These are phyloP conservation scores for Neurospora hispaniola DNA, from an alignment of 495 filamentous ascomycete genomes.

Conservation along the genomic window DNA sequence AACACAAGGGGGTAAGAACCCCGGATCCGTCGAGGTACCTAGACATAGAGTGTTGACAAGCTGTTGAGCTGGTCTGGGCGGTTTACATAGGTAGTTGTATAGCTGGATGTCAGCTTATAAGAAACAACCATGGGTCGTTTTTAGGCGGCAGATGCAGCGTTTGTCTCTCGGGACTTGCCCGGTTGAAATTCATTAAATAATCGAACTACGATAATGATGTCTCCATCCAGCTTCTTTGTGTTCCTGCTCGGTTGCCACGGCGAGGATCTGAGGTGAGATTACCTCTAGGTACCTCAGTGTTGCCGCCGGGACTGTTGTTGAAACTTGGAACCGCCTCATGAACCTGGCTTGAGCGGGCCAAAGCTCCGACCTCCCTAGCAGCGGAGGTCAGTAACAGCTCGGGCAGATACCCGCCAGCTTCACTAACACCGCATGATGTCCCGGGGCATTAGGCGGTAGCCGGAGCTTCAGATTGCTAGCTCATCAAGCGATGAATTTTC, in stretches of 20 bases:
- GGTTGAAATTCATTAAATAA: neutral
- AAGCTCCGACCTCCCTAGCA: neutral
- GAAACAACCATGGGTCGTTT: neutral
- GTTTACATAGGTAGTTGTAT: neutral
- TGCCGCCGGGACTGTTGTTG: neutral
- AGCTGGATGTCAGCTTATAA: neutral
- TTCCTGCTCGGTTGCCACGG: neutral
- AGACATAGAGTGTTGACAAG: neutral
- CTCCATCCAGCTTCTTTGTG: neutral
- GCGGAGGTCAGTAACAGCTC: neutral
- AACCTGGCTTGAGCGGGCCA: neutral
- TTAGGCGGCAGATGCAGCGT: neutral
- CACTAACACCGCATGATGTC: neutral
- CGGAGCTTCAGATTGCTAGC: neutral
- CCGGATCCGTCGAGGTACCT: neutral
- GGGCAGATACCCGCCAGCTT: neutral
- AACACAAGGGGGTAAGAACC: neutral
- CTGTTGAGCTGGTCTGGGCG: neutral
- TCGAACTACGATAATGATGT: neutral
- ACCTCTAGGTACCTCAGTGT: neutral
- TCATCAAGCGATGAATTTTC: neutral
- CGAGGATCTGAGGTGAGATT: neutral
- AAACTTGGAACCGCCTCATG: neutral
- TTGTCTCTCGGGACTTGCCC: neutral
- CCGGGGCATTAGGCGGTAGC: neutral